Conservation (phyloP, 1,284 basidiomycete genomes). For the Puccinia horiana region DNA sequence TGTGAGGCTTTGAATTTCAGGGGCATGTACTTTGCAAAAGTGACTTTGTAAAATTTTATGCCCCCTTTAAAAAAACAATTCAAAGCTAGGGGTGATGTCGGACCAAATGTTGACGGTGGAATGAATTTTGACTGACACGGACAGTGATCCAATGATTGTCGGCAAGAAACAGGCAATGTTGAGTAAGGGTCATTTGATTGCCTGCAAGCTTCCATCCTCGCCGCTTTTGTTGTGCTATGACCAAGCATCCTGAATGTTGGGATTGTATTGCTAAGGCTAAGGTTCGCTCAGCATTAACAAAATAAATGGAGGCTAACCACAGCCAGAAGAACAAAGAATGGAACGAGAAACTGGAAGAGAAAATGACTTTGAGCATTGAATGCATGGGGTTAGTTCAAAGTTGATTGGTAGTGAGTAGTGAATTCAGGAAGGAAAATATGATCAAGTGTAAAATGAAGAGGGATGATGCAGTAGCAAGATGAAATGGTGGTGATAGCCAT, state of each 20-base stretch:
- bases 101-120: conserved; percentile 75
- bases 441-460: too few species aligned
- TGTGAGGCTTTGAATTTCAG: too few species aligned
- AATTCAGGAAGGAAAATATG: background rate
- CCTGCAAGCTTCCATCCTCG: conserved; percentile 80
- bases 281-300: conserved; percentile 78
- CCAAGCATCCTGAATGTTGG: conserved; percentile 79
- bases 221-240: conserved; percentile 81
- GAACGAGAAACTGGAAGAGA: conserved; percentile 32
- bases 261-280: conserved; percentile 82
- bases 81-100: conserved; percentile 71
- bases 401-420: too few species aligned
- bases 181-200: conserved; percentile 61
- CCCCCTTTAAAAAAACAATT: too few species aligned
- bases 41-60: too few species aligned
- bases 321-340: conserved; percentile 11
- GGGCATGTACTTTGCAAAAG: too few species aligned
- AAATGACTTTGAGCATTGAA: background rate
- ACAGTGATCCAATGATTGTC: conserved; percentile 76
- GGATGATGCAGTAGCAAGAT: too few species aligned
- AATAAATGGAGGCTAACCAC: conserved; percentile 72
- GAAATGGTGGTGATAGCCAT: too few species aligned
- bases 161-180: conserved; percentile 57
- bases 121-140: conserved; percentile 79
- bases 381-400: too few species aligned